Evolutionary conservation across 805 yeast genomes (phyloP).

Genomic region (Kodamaea lidongshanica): DNA sequence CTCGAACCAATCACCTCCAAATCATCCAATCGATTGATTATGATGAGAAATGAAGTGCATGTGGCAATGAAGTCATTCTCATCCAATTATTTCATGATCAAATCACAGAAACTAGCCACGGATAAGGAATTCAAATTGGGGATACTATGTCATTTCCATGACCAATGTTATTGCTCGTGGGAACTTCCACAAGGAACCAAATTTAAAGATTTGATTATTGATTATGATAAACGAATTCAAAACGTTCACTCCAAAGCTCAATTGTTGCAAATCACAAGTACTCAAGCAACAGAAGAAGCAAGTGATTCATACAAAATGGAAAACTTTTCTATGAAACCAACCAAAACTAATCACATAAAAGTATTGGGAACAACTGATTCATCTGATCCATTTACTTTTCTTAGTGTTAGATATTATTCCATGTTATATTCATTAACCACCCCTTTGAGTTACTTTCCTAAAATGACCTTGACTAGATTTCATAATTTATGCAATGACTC

Average conservation of each 20-base stretch:
- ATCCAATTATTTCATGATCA: conserved; percentile 12
- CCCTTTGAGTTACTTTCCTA: conserved; percentile 40
- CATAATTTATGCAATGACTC: conserved; percentile 31
- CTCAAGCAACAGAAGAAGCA: background rate
- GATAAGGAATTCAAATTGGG: conserved; percentile 12
- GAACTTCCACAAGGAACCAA: conserved; percentile 8
- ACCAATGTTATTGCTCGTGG: conserved; percentile 11
- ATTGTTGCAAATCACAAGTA: conserved; percentile 2
- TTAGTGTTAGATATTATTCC: conserved; percentile 29
- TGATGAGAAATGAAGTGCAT: conserved; percentile 6
- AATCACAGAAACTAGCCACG: conserved; percentile 10
- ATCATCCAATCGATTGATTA: conserved; percentile 4
- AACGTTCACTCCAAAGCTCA: conserved; percentile 1
- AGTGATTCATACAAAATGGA: background rate
- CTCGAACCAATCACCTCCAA: conserved; percentile 2
- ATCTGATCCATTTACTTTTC: conserved; percentile 26
- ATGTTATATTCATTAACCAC: conserved; percentile 35
- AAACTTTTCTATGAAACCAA: conserved; percentile 17
- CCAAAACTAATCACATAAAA: conserved; percentile 2
- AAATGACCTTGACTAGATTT: conserved; percentile 45
- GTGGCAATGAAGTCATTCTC: conserved; percentile 6
- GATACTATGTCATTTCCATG: conserved; percentile 10
- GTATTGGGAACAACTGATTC: too few relatives aligned
- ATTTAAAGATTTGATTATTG: conserved; percentile 6
- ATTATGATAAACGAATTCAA: conserved; percentile 1